These are phyloP conservation scores for Cupressus sempervirens DNA, from an alignment of 75 land plant genomes.

Conservation along the genomic window DNA sequence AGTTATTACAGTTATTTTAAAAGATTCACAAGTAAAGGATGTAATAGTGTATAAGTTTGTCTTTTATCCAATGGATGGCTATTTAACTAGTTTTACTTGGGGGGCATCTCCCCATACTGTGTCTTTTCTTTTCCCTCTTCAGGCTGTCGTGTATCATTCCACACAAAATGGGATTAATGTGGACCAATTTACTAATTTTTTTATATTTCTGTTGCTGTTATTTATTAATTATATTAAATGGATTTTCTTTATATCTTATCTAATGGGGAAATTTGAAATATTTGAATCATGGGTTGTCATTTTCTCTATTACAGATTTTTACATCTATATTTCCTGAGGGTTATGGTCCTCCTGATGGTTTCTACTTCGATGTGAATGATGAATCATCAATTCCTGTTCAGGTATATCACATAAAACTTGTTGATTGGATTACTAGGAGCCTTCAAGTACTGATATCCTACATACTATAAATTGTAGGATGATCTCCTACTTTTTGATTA, in stretches of 20 bases:
- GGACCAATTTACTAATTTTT: not conserved
- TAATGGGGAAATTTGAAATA: not conserved
- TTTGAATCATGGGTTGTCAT: not conserved
- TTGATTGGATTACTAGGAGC: not conserved
- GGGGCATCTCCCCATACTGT: not conserved
- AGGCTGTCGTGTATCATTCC: not conserved
- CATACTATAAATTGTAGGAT: constrained; percentile 38
- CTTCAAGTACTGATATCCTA: not conserved
- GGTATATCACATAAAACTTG: constrained; percentile 12
- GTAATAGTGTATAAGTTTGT: not conserved
- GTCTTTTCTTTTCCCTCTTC: not conserved
- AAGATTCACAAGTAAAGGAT: too few species aligned
- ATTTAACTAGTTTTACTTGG: not conserved
- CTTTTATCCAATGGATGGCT: not conserved
- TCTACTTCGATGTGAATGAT: constrained; percentile 52
- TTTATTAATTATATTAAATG: not conserved
- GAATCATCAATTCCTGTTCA: constrained; percentile 38
- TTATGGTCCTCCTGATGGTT: constrained; percentile 71
- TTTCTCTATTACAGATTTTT: constrained; percentile 45
- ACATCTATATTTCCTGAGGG: constrained; percentile 57
- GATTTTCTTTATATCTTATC: not conserved
- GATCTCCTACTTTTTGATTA: constrained; percentile 52
- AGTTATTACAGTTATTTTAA: too few species aligned
- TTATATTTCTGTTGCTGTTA: not conserved
- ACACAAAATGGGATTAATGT: not conserved